Evolutionary conservation across 2,329 filamentous ascomycete genomes (phyloP).

Genomic region (Lachnellula subtilissima): DNA sequence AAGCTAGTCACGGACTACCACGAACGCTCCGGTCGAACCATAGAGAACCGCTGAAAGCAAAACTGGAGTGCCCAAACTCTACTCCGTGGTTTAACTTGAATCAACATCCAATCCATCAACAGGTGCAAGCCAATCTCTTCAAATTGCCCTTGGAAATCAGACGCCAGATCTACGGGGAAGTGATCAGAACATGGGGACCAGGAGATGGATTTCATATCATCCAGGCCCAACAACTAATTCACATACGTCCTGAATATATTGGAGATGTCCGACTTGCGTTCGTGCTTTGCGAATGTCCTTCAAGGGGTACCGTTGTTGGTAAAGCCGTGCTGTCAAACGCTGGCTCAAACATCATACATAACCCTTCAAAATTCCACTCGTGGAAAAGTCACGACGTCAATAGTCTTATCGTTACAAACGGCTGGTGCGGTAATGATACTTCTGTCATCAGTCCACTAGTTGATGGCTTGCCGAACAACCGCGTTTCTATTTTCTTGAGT

Average conservation of each 20-base stretch:
- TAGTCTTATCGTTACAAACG: neutral
- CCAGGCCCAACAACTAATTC: neutral
- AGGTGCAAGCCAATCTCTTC: neutral
- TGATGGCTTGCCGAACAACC: neutral
- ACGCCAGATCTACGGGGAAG: neutral
- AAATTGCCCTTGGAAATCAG: neutral
- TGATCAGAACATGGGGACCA: neutral
- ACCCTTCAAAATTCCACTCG: neutral
- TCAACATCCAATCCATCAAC: neutral
- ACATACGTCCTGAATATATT: neutral
- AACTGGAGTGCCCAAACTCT: neutral
- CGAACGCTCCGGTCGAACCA: neutral
- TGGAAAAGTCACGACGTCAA: neutral
- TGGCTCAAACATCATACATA: too few relatives aligned
- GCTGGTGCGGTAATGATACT: too few relatives aligned
- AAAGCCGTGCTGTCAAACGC: too few relatives aligned
- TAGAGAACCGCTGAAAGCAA: too few relatives aligned
- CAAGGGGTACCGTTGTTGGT: neutral
- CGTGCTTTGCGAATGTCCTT: neutral
- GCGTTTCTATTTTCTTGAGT: neutral
- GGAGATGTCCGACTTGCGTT: neutral
- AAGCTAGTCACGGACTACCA: neutral
- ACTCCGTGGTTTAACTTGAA: neutral
- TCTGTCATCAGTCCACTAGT: neutral
- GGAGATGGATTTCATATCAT: neutral